Evolutionary conservation across 306 rosid genomes (phyloP).

Genomic region (Rubus parviflorus): DNA sequence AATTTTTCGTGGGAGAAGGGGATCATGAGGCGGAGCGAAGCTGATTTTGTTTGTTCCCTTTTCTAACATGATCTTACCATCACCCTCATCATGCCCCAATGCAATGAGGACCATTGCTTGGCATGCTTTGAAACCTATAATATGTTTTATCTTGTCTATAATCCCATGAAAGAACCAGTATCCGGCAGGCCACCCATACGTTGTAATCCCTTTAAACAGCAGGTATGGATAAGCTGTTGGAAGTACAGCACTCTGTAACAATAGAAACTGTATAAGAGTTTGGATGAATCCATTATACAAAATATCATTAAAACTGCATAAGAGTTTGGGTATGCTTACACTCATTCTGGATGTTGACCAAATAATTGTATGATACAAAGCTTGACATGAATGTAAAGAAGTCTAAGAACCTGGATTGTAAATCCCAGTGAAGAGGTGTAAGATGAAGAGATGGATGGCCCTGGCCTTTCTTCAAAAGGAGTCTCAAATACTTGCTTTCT

Average conservation of each 20-base stretch:
- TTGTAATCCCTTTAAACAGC: constrained; percentile 38
- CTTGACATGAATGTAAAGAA: not conserved
- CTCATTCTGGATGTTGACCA: not conserved
- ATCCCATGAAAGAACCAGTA: constrained; percentile 41
- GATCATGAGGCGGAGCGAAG: constrained; percentile 34
- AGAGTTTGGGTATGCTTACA: not conserved
- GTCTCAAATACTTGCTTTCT: constrained; percentile 28
- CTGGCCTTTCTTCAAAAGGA: constrained; percentile 37
- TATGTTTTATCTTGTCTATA: constrained; percentile 36
- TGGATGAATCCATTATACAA: not conserved
- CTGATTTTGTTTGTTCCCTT: constrained; percentile 29
- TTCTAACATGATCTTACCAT: constrained; percentile 30
- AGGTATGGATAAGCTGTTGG: constrained; percentile 35
- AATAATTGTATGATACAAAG: not conserved
- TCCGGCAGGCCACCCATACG: constrained; percentile 40
- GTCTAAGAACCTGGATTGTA: constrained; percentile 42
- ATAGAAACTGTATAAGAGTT: constrained; percentile 12
- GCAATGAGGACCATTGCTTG: constrained; percentile 34
- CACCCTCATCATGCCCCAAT: constrained; percentile 33
- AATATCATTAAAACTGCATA: too few relatives aligned
- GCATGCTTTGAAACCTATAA: constrained; percentile 25
- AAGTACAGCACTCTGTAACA: constrained; percentile 40
- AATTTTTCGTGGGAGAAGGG: constrained; percentile 33
- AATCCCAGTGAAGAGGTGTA: constrained; percentile 39
- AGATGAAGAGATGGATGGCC: constrained; percentile 41